Evolutionary conservation across 2,329 filamentous ascomycete species (phyloP), one percentile per base, ranked within the genome.

Genomic region (Albophoma yamanashiensis): DNA sequence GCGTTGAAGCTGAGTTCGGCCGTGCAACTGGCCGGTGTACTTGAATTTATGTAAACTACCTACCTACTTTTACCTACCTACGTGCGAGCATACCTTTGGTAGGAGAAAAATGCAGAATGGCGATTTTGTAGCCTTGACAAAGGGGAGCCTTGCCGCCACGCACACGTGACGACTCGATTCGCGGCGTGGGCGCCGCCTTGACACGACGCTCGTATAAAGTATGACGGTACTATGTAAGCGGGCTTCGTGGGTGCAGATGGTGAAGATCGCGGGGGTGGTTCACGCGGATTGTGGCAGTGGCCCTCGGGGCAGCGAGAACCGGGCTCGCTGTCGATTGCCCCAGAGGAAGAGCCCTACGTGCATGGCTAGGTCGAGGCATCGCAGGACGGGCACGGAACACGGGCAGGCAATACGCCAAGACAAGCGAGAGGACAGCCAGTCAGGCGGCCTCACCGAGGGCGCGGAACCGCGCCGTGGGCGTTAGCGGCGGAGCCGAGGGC

Each of bases 371-470:
- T 38, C 34, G 9, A 38, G 36, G 11, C 36, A 38, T 36, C 7
- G 36, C 12, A 38, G 36, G 11, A 1, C 40, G 20, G 17, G 15
- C 20, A 42, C 39, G 8, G 40, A 3, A 45, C 20, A 34, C 47
- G 45, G 45, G 25, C 45, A 31, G 25, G 14, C 27, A 34, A 52
- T 4, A 17, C 31, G 25, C 47, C 40, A 43, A 11, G 36, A 11
- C 25, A 50, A 20, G 25, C 25, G 25, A 31, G 47, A 31, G 5
- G 14, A 8, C 25, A 34, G 52, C 55, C 15, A 27, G 27, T 62
- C 57, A 58, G 58, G 62, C 68, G 67, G 67, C 62, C 63, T 68
- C 63, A 68, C 68, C 68, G 68, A 69, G 65, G 67, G 67, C 63
- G 67, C 66, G 66, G 64, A 68, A 67, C 62, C 59, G 65, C 67